Conservation (phyloP, 225 moss, liverwort and hornwort species). For the Bryoerythrophyllum caledonicum region DNA sequence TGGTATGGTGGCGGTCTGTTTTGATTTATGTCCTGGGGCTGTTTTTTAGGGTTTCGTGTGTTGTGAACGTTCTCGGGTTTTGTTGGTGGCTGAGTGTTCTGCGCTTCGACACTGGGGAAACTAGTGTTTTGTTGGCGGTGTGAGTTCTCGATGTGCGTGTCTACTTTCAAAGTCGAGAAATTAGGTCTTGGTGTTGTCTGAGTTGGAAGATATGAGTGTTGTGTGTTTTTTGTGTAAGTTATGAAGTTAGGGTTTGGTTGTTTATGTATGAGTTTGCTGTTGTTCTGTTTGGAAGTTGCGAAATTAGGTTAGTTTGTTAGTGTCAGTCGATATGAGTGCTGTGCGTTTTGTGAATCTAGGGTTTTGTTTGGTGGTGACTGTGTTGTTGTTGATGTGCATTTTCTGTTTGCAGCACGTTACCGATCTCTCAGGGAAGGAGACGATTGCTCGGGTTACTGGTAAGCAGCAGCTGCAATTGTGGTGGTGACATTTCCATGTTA, state of each 20-base stretch:
- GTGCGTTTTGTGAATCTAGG: background rate
- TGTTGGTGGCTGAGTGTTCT: background rate
- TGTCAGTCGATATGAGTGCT: background rate
- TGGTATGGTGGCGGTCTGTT: conserved; percentile 31
- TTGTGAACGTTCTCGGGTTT: background rate
- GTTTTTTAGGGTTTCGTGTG: background rate
- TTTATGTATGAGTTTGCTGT: background rate
- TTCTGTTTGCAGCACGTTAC: conserved; percentile 72
- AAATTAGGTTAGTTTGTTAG: background rate
- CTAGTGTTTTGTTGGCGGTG: background rate
- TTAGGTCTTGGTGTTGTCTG: too few relatives aligned
- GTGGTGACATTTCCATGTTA: background rate
- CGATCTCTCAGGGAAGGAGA: conserved; percentile 92
- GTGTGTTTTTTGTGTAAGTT: background rate
- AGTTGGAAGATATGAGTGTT: background rate
- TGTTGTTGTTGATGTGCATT: background rate
- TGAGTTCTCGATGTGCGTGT: too few relatives aligned
- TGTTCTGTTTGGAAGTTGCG: too few relatives aligned
- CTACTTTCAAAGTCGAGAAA: too few relatives aligned
- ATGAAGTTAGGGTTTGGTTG: background rate
- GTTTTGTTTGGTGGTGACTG: background rate
- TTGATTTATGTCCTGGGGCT: too few relatives aligned
- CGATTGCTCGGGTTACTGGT: conserved; percentile 89
- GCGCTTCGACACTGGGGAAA: background rate
- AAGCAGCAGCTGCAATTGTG: background rate